Conservation (phyloP, 192 early-diverging fungal genomes). For the Coemansia sp. region DNA sequence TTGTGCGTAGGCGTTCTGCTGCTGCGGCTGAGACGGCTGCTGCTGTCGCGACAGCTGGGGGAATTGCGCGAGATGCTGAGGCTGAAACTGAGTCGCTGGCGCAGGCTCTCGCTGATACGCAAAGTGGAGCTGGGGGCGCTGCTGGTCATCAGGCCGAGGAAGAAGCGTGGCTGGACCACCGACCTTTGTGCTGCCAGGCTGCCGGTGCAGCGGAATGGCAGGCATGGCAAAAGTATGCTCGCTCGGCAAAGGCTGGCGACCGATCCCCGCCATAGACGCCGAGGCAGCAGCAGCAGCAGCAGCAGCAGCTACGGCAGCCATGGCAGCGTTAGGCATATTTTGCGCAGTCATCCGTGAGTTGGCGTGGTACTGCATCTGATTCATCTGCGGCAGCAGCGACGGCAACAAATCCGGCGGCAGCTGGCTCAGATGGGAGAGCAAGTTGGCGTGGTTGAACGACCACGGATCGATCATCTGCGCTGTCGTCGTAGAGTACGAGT, state of each 20-base stretch:
- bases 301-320: slow-evolving; percentile 35
- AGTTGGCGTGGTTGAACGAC: slow-evolving; percentile 42
- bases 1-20: slow-evolving; percentile 17
- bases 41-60: slow-evolving; percentile 5
- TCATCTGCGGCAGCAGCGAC: slow-evolving; percentile 32
- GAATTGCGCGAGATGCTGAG: slow-evolving; percentile 3
- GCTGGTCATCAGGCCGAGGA: slow-evolving; percentile 14
- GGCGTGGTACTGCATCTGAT: slow-evolving; percentile 22
- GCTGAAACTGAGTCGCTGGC: neutral
- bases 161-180: neutral
- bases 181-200: neutral
- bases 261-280: neutral
- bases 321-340: slow-evolving; percentile 24
- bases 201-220: slow-evolving; percentile 18
- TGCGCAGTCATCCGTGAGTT: slow-evolving; percentile 15
- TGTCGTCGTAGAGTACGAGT: slow-evolving; percentile 42
- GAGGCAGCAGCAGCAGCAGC: slow-evolving; percentile 12
- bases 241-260: slow-evolving; percentile 16
- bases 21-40: slow-evolving; percentile 14
- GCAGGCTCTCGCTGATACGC: neutral
- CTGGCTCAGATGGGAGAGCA: slow-evolving; percentile 45
- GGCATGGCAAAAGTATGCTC: slow-evolving; percentile 33
- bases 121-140: slow-evolving; percentile 7
- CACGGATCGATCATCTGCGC: slow-evolving; percentile 53
- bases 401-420: slow-evolving; percentile 48